A percentile compares a stretch with the other conserved stretches of the same genome.
These are phyloP conservation scores for Coniochaeta hoffmannii DNA, from an alignment of 2,329 filamentous ascomycete species.

Conservation along the genomic window DNA sequence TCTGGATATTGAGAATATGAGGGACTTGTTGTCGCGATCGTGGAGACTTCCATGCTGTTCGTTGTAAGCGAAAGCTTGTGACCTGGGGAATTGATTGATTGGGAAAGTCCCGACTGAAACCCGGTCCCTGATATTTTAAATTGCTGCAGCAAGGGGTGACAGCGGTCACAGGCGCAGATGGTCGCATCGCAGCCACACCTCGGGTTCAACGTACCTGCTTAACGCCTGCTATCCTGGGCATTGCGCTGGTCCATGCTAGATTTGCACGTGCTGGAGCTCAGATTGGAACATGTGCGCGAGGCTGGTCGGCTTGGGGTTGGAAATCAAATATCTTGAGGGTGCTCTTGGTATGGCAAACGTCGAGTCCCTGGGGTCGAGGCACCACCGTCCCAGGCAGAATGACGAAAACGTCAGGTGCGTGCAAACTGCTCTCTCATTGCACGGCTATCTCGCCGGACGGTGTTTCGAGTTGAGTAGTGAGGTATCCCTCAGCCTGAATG, in stretches of 20 bases:
- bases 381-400: background rate
- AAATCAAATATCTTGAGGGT: too few relatives aligned
- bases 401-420: too few relatives aligned
- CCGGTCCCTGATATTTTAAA: constrained; percentile 6
- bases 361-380: too few relatives aligned
- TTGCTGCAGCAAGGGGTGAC: constrained; percentile 2
- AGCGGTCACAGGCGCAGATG: background rate
- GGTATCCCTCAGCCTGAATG: background rate
- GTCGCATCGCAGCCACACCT: background rate
- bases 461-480: background rate
- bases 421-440: background rate
- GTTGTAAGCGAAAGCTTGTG: background rate
- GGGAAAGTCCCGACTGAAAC: constrained; percentile 3
- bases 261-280: background rate
- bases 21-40: background rate
- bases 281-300: too few relatives aligned
- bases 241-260: background rate
- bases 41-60: too few relatives aligned
- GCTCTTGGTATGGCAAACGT: too few relatives aligned
- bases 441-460: background rate
- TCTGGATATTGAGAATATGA: background rate
- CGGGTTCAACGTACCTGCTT: background rate
- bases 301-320: too few relatives aligned
- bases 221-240: background rate
- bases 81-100: constrained; percentile 3